phyloP scores from a whole-genome alignment of 495 filamentous ascomycete species.

The Trypethelium eluteriae region DNA sequence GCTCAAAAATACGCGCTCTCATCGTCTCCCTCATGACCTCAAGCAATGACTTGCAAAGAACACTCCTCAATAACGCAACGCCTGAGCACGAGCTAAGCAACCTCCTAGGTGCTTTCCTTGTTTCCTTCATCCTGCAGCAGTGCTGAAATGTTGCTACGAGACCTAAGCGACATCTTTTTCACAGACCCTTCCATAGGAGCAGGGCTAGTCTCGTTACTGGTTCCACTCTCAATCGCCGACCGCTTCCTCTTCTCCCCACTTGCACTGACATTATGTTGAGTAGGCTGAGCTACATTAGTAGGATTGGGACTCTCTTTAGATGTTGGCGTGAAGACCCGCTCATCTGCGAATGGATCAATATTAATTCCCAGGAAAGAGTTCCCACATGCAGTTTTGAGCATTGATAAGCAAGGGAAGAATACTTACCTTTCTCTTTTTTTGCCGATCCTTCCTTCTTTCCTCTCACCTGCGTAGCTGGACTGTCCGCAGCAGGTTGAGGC shows the following conservation, averaged over 20 bases:
- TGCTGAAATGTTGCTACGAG: neutral
- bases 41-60: neutral
- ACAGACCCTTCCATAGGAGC: neutral
- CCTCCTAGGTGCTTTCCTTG: neutral
- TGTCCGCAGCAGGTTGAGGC: neutral
- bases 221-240: neutral
- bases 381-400: neutral
- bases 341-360: neutral
- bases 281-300: neutral
- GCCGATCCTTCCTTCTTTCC: conserved; percentile 21
- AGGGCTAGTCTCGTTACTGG: neutral
- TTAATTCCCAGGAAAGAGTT: neutral
- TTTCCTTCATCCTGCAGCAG: conserved; percentile 1
- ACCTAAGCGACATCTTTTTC: neutral
- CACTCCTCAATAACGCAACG: neutral
- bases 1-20: neutral
- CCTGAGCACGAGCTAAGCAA: neutral
- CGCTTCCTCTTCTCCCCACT: conserved; percentile 6
- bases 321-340: neutral
- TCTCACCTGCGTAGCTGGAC: conserved; percentile 12
- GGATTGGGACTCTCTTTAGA: neutral
- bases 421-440: neutral
- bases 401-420: neutral
- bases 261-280: neutral
- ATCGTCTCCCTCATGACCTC: neutral